phyloP scores from a whole-genome alignment of 169 alveolate genomes.

The Fabrea salina region DNA sequence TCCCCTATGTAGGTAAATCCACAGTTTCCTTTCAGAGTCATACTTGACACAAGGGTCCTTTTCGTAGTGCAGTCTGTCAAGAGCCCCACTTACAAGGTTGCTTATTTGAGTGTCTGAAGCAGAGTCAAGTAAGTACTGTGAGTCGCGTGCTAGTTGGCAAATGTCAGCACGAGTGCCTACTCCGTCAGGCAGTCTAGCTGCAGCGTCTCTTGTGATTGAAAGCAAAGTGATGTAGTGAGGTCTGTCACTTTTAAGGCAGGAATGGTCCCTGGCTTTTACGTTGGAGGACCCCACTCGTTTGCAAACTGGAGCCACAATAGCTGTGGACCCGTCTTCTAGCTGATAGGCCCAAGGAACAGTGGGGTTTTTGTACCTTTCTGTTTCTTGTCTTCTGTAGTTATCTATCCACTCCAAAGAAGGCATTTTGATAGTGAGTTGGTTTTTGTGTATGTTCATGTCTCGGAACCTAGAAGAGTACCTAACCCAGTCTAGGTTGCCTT shows the following conservation, averaged over 20 bases:
- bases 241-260: constrained; percentile 53
- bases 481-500: constrained; percentile 37
- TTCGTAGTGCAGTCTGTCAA: constrained; percentile 79
- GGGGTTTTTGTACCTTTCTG: constrained; percentile 68
- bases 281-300: constrained; percentile 32
- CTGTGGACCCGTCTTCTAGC: constrained; percentile 59
- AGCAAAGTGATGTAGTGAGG: constrained; percentile 71
- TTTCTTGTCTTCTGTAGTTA: constrained; percentile 61
- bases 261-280: constrained; percentile 77
- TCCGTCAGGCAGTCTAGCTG: constrained; percentile 77
- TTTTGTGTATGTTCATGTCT: constrained; percentile 62
- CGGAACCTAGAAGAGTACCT: constrained; percentile 54
- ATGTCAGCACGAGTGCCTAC: constrained; percentile 82
- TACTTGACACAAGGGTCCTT: constrained; percentile 80
- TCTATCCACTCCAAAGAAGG: constrained; percentile 54
- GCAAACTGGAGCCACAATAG: constrained; percentile 74
- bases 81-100: constrained; percentile 72
- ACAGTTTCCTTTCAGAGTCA: constrained; percentile 66
- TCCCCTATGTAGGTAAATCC: constrained; percentile 72
- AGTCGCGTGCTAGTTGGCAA: constrained; percentile 57
- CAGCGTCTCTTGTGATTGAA: constrained; percentile 77
- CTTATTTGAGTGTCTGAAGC: constrained; percentile 48
- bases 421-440: constrained; percentile 60
- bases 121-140: constrained; percentile 59
- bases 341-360: constrained; percentile 69